phyloP scores from a whole-genome alignment of 495 filamentous ascomycete species.

The Tuber magnatum region DNA sequence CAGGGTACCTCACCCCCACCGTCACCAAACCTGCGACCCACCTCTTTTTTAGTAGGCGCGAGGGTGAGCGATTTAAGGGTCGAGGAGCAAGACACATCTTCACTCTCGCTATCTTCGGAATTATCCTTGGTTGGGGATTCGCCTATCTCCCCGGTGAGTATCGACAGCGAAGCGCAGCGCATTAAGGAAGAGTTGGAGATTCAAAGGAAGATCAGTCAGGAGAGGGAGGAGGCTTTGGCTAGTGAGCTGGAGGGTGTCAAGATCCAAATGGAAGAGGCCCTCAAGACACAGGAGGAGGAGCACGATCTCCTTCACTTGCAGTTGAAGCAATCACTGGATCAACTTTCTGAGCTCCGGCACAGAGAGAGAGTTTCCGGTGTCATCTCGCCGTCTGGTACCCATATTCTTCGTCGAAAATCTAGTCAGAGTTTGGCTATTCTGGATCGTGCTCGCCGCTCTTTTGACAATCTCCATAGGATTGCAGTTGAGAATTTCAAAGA shows the following conservation, averaged over 20 bases:
- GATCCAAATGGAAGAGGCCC: conserved; percentile 63
- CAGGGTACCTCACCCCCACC: conserved; percentile 50
- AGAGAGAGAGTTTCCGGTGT: conserved; percentile 61
- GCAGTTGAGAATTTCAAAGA: conserved; percentile 76
- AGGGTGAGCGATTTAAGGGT: conserved; percentile 67
- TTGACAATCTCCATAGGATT: conserved; percentile 79
- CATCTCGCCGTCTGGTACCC: conserved; percentile 57
- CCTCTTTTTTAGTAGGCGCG: conserved; percentile 87
- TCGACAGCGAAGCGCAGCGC: conserved; percentile 26
- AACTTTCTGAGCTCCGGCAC: conserved; percentile 79
- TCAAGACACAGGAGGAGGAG: conserved; percentile 62
- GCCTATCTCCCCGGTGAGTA: conserved; percentile 45
- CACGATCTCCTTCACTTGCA: conserved; percentile 74
- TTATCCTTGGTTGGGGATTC: conserved; percentile 88
- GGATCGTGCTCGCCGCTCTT: conserved; percentile 87
- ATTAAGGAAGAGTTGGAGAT: conserved; percentile 39
- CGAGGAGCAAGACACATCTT: conserved; percentile 75
- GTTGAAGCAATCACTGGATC: conserved; percentile 71
- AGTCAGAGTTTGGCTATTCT: conserved; percentile 85
- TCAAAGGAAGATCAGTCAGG: conserved; percentile 31
- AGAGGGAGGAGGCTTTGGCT: conserved; percentile 44
- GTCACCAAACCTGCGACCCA: conserved; percentile 57
- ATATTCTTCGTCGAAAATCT: conserved; percentile 84
- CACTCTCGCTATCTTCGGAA: conserved; percentile 93
- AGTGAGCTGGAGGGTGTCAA: conserved; percentile 66